Percentiles rank a stretch among this genome's conserved stretches.
Evolutionary conservation across 768 basidiomycete species (phyloP).

Genomic region (Suillus paluster): DNA sequence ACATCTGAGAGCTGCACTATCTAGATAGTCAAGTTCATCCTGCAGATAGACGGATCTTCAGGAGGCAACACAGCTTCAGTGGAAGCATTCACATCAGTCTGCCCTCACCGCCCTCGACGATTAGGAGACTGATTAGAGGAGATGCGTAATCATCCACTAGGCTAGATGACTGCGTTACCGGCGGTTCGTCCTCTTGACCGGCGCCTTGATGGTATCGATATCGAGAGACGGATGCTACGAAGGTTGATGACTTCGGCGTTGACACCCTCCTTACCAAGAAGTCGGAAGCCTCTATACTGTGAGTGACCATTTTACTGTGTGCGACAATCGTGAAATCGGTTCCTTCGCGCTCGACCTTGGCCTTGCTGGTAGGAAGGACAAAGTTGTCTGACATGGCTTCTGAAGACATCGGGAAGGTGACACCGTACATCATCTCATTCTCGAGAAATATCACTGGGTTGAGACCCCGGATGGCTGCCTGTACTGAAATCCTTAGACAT

Average conservation of each 20-base stretch:
- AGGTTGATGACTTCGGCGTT: constrained; percentile 98
- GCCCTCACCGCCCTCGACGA: constrained; percentile 91
- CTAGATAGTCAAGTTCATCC: too few species aligned
- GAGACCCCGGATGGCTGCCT: constrained; percentile 97
- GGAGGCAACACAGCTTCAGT: too few species aligned
- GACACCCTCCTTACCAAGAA: constrained; percentile 89
- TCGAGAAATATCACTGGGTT: constrained; percentile 99
- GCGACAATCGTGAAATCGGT: constrained; percentile 94
- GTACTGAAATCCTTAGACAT: constrained; percentile 1
- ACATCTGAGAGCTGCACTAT: too few species aligned
- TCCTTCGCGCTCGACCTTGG: constrained; percentile 93
- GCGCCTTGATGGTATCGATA: constrained; percentile 94
- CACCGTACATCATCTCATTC: constrained; percentile 99
- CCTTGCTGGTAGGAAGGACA: constrained; percentile 95
- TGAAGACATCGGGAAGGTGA: constrained; percentile 93
- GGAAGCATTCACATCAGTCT: too few species aligned
- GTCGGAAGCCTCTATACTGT: constrained; percentile 93
- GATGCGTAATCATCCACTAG: neutral
- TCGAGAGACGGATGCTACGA: constrained; percentile 92
- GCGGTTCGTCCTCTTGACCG: constrained; percentile 98
- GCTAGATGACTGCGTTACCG: constrained; percentile 50
- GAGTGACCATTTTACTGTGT: constrained; percentile 97
- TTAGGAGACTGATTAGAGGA: constrained; percentile 64
- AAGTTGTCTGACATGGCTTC: constrained; percentile 96
- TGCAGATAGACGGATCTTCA: too few species aligned